Conservation (phyloP, 106 monocot species). For the Cymbidium sinense region DNA sequence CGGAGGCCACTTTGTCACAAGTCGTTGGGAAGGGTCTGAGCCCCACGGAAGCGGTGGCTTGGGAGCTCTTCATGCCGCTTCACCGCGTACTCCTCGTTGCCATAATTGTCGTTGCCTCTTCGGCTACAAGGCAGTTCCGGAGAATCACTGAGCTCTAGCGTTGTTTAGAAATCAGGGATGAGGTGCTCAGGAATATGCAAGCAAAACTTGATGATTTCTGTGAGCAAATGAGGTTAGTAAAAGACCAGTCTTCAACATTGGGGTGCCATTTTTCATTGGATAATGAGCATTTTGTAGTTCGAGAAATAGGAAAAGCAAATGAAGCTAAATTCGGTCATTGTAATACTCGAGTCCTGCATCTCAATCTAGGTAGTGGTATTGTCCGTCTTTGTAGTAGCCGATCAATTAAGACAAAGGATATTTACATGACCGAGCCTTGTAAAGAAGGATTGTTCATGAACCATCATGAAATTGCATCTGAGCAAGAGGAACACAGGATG, state of each 20-base stretch:
- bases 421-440: slow-evolving; percentile 15
- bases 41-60: slow-evolving; percentile 43
- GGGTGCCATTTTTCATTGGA: not conserved
- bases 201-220: slow-evolving; percentile 74
- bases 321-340: slow-evolving; percentile 8
- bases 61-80: slow-evolving; percentile 84
- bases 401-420: slow-evolving; percentile 24
- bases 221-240: slow-evolving; percentile 46
- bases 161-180: slow-evolving; percentile 61
- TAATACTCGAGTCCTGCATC: not conserved
- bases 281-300: slow-evolving; percentile 19
- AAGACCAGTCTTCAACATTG: slow-evolving; percentile 19
- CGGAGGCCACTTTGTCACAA: slow-evolving; percentile 48
- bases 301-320: slow-evolving; percentile 12
- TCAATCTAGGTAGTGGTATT: slow-evolving; percentile 21
- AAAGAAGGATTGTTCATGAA: slow-evolving; percentile 22
- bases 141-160: slow-evolving; percentile 40
- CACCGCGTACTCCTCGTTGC: slow-evolving; percentile 74
- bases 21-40: slow-evolving; percentile 31
- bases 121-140: slow-evolving; percentile 24
- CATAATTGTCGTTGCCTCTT: slow-evolving; percentile 41
- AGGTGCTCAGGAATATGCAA: slow-evolving; percentile 63
- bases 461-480: slow-evolving; percentile 8
- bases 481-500: slow-evolving; percentile 86
- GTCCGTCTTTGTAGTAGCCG: slow-evolving; percentile 15